Percentiles rank a stretch among this genome's conserved stretches.
These are phyloP conservation scores for Microdochium bolleyi DNA, from an alignment of 2,329 filamentous ascomycete genomes.

Conservation along the genomic window DNA sequence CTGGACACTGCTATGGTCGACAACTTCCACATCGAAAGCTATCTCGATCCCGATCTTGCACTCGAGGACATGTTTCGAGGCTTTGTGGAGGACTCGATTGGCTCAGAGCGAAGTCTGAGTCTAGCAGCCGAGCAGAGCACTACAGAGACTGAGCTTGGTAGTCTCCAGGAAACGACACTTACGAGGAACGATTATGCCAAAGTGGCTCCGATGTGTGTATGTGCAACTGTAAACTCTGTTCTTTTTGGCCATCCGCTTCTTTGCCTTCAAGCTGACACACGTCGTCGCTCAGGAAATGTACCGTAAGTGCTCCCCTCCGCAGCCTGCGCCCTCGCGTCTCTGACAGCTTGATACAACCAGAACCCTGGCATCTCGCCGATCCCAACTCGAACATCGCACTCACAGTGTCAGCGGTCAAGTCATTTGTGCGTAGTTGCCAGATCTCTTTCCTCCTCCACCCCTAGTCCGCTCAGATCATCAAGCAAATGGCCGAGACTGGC, in stretches of 20 bases:
- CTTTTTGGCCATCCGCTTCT: background rate
- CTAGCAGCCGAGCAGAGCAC: background rate
- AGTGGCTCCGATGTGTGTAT: constrained; percentile 12
- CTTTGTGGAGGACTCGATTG: background rate
- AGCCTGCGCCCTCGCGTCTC: background rate
- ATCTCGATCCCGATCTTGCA: background rate
- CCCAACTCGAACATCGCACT: constrained; percentile 27
- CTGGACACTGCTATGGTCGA: background rate
- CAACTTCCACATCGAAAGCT: background rate
- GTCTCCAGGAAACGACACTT: constrained; percentile 4
- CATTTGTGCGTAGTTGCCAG: constrained; percentile 2
- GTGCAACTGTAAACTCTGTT: constrained; percentile 1
- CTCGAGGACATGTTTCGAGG: background rate
- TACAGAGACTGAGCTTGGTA: background rate
- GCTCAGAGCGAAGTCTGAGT: background rate
- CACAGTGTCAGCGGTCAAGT: constrained; percentile 21
- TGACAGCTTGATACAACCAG: background rate
- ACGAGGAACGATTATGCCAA: constrained; percentile 11
- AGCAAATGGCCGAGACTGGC: background rate
- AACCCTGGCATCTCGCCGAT: constrained; percentile 25
- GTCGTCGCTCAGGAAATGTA: background rate
- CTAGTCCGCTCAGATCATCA: background rate
- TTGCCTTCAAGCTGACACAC: background rate
- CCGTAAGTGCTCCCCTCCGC: constrained; percentile 6
- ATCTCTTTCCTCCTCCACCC: constrained; percentile 21